phyloP scores from a whole-genome alignment of 257 asterid genomes.

The Nicotiana tabacum region DNA sequence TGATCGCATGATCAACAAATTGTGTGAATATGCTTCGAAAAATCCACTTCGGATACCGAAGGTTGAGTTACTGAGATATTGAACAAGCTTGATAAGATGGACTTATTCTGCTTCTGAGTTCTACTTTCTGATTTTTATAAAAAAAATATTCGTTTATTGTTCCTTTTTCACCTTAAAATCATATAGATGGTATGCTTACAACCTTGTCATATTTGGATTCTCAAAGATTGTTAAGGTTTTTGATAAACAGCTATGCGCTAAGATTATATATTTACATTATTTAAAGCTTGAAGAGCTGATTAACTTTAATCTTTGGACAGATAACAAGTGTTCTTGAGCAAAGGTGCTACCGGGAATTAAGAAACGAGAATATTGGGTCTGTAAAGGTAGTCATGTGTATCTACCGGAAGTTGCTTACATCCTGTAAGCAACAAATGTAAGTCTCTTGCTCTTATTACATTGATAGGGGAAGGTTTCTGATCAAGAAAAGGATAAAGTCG shows the following conservation, averaged over 20 bases:
- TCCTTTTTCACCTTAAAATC: not conserved
- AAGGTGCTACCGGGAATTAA: constrained; percentile 64
- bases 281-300: not conserved
- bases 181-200: not conserved
- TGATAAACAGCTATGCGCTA: not conserved
- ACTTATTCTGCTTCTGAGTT: not conserved
- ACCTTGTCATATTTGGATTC: not conserved
- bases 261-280: not conserved
- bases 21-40: constrained; percentile 74
- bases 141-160: not conserved
- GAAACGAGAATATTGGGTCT: constrained; percentile 47
- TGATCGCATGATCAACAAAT: constrained; percentile 61
- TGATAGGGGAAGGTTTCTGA: not conserved
- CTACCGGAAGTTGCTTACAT: constrained; percentile 54
- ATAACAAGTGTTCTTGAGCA: constrained; percentile 72
- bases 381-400: constrained; percentile 61
- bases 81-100: constrained; percentile 8
- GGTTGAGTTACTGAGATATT: constrained; percentile 29
- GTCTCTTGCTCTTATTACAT: constrained; percentile 29
- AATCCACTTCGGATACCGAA: constrained; percentile 80
- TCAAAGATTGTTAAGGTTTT: not conserved
- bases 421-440: constrained; percentile 80
- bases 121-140: too few species aligned
- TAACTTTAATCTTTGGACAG: constrained; percentile 27
- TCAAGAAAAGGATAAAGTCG: not conserved